Evolutionary conservation across 495 filamentous ascomycete species (phyloP), one percentile per base, ranked within the genome.

Genomic region (Hypoxylon lenormandii): DNA sequence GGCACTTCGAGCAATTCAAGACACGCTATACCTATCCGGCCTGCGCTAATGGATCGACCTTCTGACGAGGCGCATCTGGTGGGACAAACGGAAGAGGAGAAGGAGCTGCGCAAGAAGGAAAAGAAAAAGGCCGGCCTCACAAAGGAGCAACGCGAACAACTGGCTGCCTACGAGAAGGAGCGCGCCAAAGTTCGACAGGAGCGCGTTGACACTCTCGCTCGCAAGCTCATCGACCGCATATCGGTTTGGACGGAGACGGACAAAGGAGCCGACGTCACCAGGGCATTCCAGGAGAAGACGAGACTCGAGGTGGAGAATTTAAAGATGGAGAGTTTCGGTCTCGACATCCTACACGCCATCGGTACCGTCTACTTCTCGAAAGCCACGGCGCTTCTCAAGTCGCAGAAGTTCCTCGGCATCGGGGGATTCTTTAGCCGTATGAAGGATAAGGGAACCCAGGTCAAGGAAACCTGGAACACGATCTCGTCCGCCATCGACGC

Each of bases 251-350:
- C 95, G 10, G 95, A 99, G 78, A 97, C 93, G 3, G 96, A 97
- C 81, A 96, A 95, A 81, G 88, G 89, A 26, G 43, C 76, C 1
- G 93, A 96, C 74, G 92, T 97, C 8, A 97, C 94, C 3, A 79
- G 78, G 38, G 93, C 96, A 1, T 99, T 98, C 79, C 89, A 93
- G 73, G 92, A 92, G 74, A 97, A 98, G 85, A 97, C 88, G 18
- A 85, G 89, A n/a, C 87, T 96, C 22, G 96, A 98, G 79, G 92
- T 97, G 12, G 95, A 99, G 83, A 96, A 97, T 70, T 80, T 98
- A 69, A 99, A 98, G 83, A 98, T 99, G 92, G 95, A 99, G 80
- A 94, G 91, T 11, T 99, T 99, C 75, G 95, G 95, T 37, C 80
- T 99, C 36, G 95, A 99, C 72, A 99, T 99, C 69, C 82, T 99